Conservation (phyloP, 2,329 filamentous ascomycete genomes). For the Coniochaeta sp. region DNA sequence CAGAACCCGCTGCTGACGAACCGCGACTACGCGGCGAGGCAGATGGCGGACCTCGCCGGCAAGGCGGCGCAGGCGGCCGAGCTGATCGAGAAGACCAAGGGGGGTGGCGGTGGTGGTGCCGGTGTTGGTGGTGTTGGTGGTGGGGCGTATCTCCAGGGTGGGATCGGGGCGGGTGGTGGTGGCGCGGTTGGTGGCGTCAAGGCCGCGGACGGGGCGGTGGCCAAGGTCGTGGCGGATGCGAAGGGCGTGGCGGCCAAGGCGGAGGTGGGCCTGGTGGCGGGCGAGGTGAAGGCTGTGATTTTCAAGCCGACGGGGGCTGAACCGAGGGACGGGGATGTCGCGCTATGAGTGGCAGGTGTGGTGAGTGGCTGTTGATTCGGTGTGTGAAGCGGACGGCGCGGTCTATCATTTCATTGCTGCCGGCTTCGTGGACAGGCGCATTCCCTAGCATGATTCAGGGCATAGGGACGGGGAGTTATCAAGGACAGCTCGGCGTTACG, state of each 20-base stretch:
- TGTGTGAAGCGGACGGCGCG: neutral
- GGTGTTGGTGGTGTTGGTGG: neutral
- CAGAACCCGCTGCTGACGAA: conserved; percentile 87
- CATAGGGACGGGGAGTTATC: neutral
- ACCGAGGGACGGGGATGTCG: neutral
- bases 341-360: conserved; percentile 16
- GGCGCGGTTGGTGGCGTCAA: conserved; percentile 15
- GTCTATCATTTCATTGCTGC: neutral
- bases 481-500: neutral
- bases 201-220: conserved; percentile 40
- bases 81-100: conserved; percentile 21
- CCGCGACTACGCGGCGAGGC: conserved; percentile 85
- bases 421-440: neutral
- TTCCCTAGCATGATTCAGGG: neutral
- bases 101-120: conserved; percentile 4
- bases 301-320: conserved; percentile 34
- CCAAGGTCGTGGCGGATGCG: conserved; percentile 54
- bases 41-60: conserved; percentile 79
- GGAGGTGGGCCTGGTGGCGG: conserved; percentile 53
- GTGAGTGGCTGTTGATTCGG: neutral
- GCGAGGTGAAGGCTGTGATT: conserved; percentile 55
- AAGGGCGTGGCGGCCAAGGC: conserved; percentile 56
- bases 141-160: conserved; percentile 16
- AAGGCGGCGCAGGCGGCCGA: conserved; percentile 65
- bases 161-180: conserved; percentile 13